Evolutionary conservation across 1,284 basidiomycete genomes (phyloP), one percentile per base, ranked within the genome.

Genomic region (Trametes sp.): DNA sequence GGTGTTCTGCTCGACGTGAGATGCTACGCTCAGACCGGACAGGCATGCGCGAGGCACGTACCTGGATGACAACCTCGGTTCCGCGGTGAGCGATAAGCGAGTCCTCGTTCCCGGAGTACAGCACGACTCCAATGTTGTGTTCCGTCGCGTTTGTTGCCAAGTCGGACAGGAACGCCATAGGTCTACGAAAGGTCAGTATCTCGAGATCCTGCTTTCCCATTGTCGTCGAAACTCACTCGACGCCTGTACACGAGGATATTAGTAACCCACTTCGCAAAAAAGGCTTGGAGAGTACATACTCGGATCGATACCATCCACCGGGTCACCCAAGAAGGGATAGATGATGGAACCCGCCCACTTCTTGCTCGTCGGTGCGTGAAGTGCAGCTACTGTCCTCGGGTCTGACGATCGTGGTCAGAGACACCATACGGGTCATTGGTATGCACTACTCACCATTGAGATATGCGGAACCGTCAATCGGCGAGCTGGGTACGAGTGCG

Each of bases 351-450:
- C 62, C 3, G 63, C 67, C 90, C 90, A 92, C 56, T 84, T 74
- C 68, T 84, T 82, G 73, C 82, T 87, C 4, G 81, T 86, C 4
- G 90, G 89, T 1, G 89, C 90, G 73, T 92, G 90, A 23, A 92
- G 74, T 0, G 89, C 90, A 33, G 81, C 75, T 33, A 83, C 78
- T 9, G 81, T 84, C 23, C 74, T 78, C 29, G 80, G 76, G 68
- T 90, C 61, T 64, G 35, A 24, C 31, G 13, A 11, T 3, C 19
- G 16, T 31, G 49, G 11, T 9, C 19, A 33, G 6, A 42, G 52
- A 14, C 26, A 21, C 42, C 41, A 16, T 24, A 36, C 1, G 14
- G 26, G 10, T 68, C 10, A 14, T 16, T 1, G 6, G 33, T 14
- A 21, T 11, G 9, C 4, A 11, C 36, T 2, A 36, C 79, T 35